A percentile compares a stretch with the other conserved stretches of the same genome.
phyloP scores from a whole-genome alignment of 164 flowering plant genomes.

The Magnolia officinalis region DNA sequence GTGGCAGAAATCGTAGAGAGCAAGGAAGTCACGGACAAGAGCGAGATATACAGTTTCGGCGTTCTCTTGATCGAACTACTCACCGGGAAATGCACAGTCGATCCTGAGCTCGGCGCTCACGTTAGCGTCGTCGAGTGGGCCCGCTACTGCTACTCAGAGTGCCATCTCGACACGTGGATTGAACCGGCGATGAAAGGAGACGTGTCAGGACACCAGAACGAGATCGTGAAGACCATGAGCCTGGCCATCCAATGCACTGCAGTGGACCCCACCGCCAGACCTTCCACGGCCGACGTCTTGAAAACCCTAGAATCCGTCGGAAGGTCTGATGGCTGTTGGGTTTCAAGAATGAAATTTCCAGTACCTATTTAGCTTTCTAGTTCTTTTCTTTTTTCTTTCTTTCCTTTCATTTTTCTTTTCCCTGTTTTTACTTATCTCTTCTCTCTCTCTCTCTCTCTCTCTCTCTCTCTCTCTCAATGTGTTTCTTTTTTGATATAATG shows the following conservation, averaged over 20 bases:
- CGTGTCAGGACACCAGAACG: constrained; percentile 31
- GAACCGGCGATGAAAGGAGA: constrained; percentile 41
- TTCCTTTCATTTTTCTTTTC: constrained; percentile 1
- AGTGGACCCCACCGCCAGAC: constrained; percentile 58
- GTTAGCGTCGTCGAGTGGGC: constrained; percentile 72
- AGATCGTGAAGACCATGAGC: constrained; percentile 61
- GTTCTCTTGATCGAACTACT: constrained; percentile 61
- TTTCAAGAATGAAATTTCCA: constrained; percentile 28
- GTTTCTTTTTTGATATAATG: constrained; percentile 2
- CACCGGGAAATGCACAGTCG: constrained; percentile 58
- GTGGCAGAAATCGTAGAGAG: constrained; percentile 44
- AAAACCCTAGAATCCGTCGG: constrained; percentile 34
- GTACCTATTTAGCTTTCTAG: constrained; percentile 10
- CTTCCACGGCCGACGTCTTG: constrained; percentile 33
- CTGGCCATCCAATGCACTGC: constrained; percentile 71
- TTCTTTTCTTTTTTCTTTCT: neutral
- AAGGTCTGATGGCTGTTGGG: constrained; percentile 34
- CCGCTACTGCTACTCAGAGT: constrained; percentile 68
- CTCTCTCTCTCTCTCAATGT: neutral
- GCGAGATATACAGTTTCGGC: constrained; percentile 68
- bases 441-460: neutral
- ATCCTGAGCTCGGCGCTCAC: constrained; percentile 43
- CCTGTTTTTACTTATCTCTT: neutral
- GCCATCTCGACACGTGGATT: constrained; percentile 70
- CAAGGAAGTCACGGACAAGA: constrained; percentile 41